These are phyloP conservation scores for Stenogyne calaminthoides DNA, from an alignment of 305 asterid species.

Conservation along the genomic window DNA sequence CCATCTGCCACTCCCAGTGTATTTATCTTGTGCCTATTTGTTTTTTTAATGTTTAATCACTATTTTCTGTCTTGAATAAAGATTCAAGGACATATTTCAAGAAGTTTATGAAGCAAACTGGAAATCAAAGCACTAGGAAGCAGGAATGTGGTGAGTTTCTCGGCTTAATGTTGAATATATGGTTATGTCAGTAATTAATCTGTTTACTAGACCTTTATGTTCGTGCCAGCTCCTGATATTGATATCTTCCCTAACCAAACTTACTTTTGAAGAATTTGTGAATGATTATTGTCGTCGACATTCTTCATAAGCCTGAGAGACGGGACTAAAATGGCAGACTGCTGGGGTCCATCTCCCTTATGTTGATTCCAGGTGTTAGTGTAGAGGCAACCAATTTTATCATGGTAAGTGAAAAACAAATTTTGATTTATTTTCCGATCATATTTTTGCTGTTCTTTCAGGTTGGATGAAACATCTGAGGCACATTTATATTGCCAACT, in stretches of 20 bases:
- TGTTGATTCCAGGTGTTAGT: slow-evolving; percentile 63
- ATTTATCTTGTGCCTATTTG: too few species aligned
- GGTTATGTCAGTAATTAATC: slow-evolving; percentile 31
- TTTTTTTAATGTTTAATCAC: too few species aligned
- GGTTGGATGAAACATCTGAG: neutral
- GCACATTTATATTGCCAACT: too few species aligned
- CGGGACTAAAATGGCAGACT: slow-evolving; percentile 51
- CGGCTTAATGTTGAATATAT: neutral
- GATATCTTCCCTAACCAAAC: neutral
- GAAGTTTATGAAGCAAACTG: too few species aligned
- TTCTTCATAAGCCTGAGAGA: slow-evolving; percentile 72
- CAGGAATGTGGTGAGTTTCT: slow-evolving; percentile 78
- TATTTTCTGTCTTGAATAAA: too few species aligned
- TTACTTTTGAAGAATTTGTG: slow-evolving; percentile 52
- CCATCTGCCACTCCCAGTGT: too few species aligned
- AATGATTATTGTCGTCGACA: slow-evolving; percentile 71
- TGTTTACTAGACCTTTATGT: neutral
- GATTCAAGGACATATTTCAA: too few species aligned
- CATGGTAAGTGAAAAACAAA: slow-evolving; percentile 34
- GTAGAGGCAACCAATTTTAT: slow-evolving; percentile 64
- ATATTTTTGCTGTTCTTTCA: neutral
- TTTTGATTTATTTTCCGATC: too few species aligned
- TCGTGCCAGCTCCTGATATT: neutral
- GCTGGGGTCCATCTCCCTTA: slow-evolving; percentile 66
- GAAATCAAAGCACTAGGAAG: slow-evolving; percentile 80